Evolutionary conservation across 2,329 filamentous ascomycete species (phyloP), one percentile per base, ranked within the genome.

Genomic region (Falciphora oryzae): DNA sequence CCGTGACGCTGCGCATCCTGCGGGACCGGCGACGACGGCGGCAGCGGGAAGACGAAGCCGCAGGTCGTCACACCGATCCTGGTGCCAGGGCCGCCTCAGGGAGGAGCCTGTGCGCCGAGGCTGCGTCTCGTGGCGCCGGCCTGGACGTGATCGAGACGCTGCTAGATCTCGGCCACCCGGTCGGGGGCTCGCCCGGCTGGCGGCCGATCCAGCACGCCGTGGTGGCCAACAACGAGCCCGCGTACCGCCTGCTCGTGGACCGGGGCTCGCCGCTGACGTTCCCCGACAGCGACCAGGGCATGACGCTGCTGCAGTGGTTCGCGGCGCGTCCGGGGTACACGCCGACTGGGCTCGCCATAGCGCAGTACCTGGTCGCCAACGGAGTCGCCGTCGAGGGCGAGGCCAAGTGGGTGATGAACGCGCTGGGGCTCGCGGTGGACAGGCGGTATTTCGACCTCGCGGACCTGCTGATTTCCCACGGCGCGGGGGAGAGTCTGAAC

Each of bases 81-180:
- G 31, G 35, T 13, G 59, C 63, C 11, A 57, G 63, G 14, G 14
- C 58, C 1, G 66, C 63, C 22, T 57, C 63, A 29, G 35, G 35
- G 14, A 16, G 35, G 29, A 64, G 65, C 44, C 38, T 67, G 18
- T 67, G 65, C 62, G 35, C 62, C 13, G 65, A 67, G 38, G 64
- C 66, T 35, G 35, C 28, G 27, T 62, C 66, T 3, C 35, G 35
- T 14, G 35, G 35, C 35, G 66, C 65, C 18, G 65, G 66, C 53
- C 32, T 35, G 14, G 66, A 66, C 32, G 65, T 67, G 32, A 62
- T 67, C 56, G 63, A 64, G 18, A 28, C 59, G 25, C 65, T 67
- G 16, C 64, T 67, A 3, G 50, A 59, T 22, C 38, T 67, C 11
- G 66, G 66, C 32, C 64, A 67, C 57, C 58, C 65, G 11, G 56